Evolutionary conservation across 805 yeast genomes (phyloP), one percentile per base, ranked within the genome.

Genomic region (Candida orba): DNA sequence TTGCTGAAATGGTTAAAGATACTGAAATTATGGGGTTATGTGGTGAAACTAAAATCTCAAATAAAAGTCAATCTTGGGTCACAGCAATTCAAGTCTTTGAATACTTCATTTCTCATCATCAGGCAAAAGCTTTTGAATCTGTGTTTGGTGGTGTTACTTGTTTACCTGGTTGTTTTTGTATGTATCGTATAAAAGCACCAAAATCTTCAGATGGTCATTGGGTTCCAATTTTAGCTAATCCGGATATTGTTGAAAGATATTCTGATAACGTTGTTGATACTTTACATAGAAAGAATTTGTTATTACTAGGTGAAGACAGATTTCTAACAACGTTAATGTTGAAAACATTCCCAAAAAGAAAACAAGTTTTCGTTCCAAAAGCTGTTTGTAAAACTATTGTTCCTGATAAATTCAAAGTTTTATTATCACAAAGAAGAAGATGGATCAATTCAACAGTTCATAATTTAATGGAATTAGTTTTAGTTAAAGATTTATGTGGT

Each of bases 381-480:
- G 96, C 96, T 6, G 91, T 85, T 4, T 89, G 96, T 68, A 87
- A 87, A 58, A 89, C 97, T 1, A 66, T 87, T 48, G 96, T 83
- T n/a, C 97, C 97, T 0, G 84, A 81, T 54, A 72, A 73, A 39
- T 89, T 89, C 61, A 73, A 66, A 50, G 93, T 89, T 39, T 69
- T 89, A 50, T 69, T 89, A 38, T 89, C 96, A 1, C 97, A 89
- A 62, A 82, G 97, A 62, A 86, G 97, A 68, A 84, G 97, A 62
- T 89, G 97, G 97, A 89, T 89, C 54, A 89, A 89, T 63, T 89
- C 96, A 5, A 90, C 97, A 0, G 90, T 89, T 32, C 97, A 89
- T 64, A 89, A 89, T 58, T 74, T 89, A 63, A 75, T 90, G 79
- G 97, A 89, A 63, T 76, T 89, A 57, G 85, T 83, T 4, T 66